Evolutionary conservation across 2,329 filamentous ascomycete genomes (phyloP), one percentile per base, ranked within the genome.

Genomic region (Aspergillus transmontanensis): DNA sequence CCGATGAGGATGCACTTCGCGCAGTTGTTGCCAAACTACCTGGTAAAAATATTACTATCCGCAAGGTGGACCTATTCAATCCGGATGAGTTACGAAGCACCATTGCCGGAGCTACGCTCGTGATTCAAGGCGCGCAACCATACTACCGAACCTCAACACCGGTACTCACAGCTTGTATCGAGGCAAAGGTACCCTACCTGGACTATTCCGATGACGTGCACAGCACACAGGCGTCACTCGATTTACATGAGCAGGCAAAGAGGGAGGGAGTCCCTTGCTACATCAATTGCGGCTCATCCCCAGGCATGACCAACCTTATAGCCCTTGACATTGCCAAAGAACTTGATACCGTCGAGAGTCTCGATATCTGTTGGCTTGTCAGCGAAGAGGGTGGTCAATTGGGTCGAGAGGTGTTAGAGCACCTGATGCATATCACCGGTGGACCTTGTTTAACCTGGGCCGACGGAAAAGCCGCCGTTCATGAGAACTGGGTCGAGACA

Each of bases 401-500:
- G 19, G 41, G 41, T n/a, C 21, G 41, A 43, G 41, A 43, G 19
- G 41, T 43, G 4, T 5, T 43, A 7, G 41, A 43, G 41, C 41
- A 43, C 11, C 56, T 66, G 46, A 64, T 68, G 59, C 64, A 68
- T 39, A 68, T 68, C n/a, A 60, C 66, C 9, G 59, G 55, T 28
- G 66, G 66, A 4, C 60, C 62, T n/a, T 68, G 66, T 39, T 59
- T 68, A 43, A 68, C 66, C 43, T 68, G 66, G 66, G 60, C 36
- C 6, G 51, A 58, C n/a, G 53, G 60, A 1, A 62, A 62, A 21
- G n/a, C 34, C 9, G 34, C 55, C 1, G 53, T 68, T 23, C 60
- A 66, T 45, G 66, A 68, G 50, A 63, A 48, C 46, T 43, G 41
- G 19, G 41, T 43, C n/a, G 41, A 43, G n/a, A 43, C 41, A 43